These are phyloP conservation scores for Pseudodiploospora longispora DNA, from an alignment of 2,329 filamentous ascomycete species.

Conservation along the genomic window DNA sequence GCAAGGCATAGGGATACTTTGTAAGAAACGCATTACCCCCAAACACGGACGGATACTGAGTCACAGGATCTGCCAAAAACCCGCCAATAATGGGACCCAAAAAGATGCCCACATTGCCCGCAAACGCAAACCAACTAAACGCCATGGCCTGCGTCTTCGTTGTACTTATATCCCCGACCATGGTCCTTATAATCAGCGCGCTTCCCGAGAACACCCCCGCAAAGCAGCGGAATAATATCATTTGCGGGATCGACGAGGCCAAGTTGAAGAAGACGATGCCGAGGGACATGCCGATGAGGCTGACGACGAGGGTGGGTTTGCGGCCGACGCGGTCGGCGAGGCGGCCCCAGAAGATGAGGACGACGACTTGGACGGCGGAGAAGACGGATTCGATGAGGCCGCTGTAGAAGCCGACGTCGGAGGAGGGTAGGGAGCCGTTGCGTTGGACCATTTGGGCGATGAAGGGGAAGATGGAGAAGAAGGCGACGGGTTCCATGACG, in stretches of 20 bases:
- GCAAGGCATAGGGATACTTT: slow-evolving; percentile 45
- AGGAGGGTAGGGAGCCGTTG: slow-evolving; percentile 51
- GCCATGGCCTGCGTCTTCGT: slow-evolving; percentile 61
- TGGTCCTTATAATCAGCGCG: slow-evolving; percentile 66
- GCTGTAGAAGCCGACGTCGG: slow-evolving; percentile 72
- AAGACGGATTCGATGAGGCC: slow-evolving; percentile 70
- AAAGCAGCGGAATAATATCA: slow-evolving; percentile 63
- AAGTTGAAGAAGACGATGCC: slow-evolving; percentile 61
- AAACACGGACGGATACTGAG: slow-evolving; percentile 51
- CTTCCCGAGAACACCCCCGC: slow-evolving; percentile 69
- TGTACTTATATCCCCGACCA: slow-evolving; percentile 68
- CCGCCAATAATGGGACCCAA: slow-evolving; percentile 65
- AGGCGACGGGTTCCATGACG: slow-evolving; percentile 68
- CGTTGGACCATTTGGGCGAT: slow-evolving; percentile 68
- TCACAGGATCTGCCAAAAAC: slow-evolving; percentile 56
- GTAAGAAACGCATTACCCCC: slow-evolving; percentile 36
- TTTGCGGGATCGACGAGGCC: slow-evolving; percentile 59
- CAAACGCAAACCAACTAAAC: slow-evolving; percentile 72
- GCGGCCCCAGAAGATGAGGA: slow-evolving; percentile 68
- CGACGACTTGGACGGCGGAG: slow-evolving; percentile 65
- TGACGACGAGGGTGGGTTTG: slow-evolving; percentile 63
- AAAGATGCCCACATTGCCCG: slow-evolving; percentile 66
- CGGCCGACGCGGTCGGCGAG: slow-evolving; percentile 57
- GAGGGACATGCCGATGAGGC: slow-evolving; percentile 54
- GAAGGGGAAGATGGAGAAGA: slow-evolving; percentile 76